Evolutionary conservation across 768 basidiomycete species (phyloP).

Genomic region (Podaxis sp.): DNA sequence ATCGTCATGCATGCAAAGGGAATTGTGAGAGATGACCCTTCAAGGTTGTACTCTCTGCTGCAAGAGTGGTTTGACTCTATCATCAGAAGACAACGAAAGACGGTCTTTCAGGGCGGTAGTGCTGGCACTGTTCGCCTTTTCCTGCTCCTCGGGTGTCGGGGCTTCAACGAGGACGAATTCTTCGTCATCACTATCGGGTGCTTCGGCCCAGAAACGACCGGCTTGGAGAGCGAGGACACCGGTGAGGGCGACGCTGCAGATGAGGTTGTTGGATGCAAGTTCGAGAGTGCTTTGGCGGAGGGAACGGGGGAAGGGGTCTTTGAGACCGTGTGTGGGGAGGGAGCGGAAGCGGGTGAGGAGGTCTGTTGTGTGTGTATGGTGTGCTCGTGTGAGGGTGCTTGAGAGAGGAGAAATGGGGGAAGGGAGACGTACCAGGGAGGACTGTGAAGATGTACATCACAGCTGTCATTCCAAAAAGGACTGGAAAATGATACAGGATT

Average conservation of each 20-base stretch:
- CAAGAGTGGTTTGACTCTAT: constrained; percentile 30
- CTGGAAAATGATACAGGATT: constrained; percentile 34
- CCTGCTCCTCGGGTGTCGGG: constrained; percentile 16
- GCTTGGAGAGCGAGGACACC: constrained; percentile 86
- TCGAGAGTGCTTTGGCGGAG: constrained; percentile 69
- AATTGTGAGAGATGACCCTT: neutral
- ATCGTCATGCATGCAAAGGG: neutral
- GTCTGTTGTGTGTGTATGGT: constrained; percentile 34
- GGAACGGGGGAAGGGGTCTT: constrained; percentile 60
- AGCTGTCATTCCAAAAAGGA: constrained; percentile 73
- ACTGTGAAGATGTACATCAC: constrained; percentile 76
- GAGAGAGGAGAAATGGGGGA: neutral
- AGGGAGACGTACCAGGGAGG: constrained; percentile 63
- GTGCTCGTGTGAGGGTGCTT: constrained; percentile 8
- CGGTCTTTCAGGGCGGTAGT: constrained; percentile 5
- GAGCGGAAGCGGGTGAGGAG: constrained; percentile 58
- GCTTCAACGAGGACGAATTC: constrained; percentile 30
- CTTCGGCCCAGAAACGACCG: constrained; percentile 83
- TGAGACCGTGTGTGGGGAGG: constrained; percentile 51
- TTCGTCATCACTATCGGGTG: constrained; percentile 60
- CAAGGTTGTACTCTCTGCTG: constrained; percentile 26
- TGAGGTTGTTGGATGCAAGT: constrained; percentile 80
- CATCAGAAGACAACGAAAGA: constrained; percentile 19
- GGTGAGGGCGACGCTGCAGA: constrained; percentile 85
- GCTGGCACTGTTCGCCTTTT: constrained; percentile 3